A percentile compares a stretch with the other conserved stretches of the same genome.
Conservation (phyloP, 2,329 filamentous ascomycete species). For the Stromatinia cepivora region DNA sequence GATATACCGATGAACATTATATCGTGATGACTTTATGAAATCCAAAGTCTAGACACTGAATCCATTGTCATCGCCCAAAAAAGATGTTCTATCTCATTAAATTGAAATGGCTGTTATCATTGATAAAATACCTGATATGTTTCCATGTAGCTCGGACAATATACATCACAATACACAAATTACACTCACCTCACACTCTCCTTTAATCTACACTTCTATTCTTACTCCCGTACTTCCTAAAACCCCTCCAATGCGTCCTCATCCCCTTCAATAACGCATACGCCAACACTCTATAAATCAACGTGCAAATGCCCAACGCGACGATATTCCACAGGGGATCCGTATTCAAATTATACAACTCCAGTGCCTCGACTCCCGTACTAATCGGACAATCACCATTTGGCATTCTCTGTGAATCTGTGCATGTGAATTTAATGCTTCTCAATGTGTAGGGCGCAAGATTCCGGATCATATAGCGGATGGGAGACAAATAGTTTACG, state of each 20-base stretch:
- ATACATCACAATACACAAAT: too few relatives aligned
- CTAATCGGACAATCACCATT: constrained; percentile 64
- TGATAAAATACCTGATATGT: too few relatives aligned
- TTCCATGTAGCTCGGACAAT: neutral
- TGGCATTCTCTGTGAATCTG: constrained; percentile 56
- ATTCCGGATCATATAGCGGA: constrained; percentile 68
- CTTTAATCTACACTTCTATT: neutral
- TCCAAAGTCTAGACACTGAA: too few relatives aligned
- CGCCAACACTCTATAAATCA: constrained; percentile 65
- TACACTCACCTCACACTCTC: neutral
- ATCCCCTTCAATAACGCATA: constrained; percentile 57
- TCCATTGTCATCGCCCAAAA: too few relatives aligned
- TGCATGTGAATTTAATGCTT: constrained; percentile 64
- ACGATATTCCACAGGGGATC: constrained; percentile 62
- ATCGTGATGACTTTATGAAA: too few relatives aligned
- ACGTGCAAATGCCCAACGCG: constrained; percentile 61
- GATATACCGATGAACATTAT: too few relatives aligned
- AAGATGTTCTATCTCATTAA: too few relatives aligned
- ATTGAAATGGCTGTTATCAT: too few relatives aligned
- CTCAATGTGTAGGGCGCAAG: constrained; percentile 65
- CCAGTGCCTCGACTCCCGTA: constrained; percentile 65
- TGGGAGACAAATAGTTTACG: constrained; percentile 70
- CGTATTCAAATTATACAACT: constrained; percentile 65
- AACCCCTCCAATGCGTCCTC: constrained; percentile 51
- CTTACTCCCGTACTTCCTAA: neutral